Evolutionary conservation across 108 stramenopile species (phyloP), one percentile per base, ranked within the genome.

Genomic region (Skeletonema costatum): DNA sequence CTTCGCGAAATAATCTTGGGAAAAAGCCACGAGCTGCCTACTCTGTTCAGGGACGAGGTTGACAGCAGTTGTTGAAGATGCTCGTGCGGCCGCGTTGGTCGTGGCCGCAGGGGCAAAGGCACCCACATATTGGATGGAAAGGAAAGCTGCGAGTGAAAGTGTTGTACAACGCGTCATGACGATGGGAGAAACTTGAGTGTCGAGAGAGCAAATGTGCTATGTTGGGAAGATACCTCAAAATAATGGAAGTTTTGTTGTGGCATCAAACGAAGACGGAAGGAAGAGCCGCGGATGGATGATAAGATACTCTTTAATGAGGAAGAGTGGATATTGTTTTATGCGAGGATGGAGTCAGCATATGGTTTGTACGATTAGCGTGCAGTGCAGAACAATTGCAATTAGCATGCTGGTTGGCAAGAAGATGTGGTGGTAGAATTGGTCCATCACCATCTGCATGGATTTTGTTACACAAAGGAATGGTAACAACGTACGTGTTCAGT

Each of bases 1-100:
- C 53, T 82, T 76, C 0, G 75, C 70, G 50, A 76, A 60, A n/a
- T 64, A 70, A 9, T 75, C 70, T 72, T 82, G 81, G n/a, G 81
- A 82, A 44, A 66, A 76, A 2, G 81, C 81, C 10, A 82, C 81
- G 46, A 82, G 81, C 35, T 82, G 75, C 10, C 81, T 63, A 5
- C 71, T 71, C 42, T 82, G 75, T 42, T 76, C 81, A 32, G 74
- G 81, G 38, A 82, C 81, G 38, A 82, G 81, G 25, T 68, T 38
- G n/a, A 64, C 32, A 38, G 73, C 50, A 30, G 60, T 73, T 8
- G 71, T 44, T 31, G 68, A 21, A 25, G 68, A 25, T 2, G 72
- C 59, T 35, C 44, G n/a, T 2, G 32, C 44, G 25, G 29, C 14
- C 25, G 16, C 2, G 17, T 35, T 65, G 9, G 69, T 16, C 7